phyloP scores from a whole-genome alignment of 768 basidiomycete genomes.

The Lactarius tabidus region DNA sequence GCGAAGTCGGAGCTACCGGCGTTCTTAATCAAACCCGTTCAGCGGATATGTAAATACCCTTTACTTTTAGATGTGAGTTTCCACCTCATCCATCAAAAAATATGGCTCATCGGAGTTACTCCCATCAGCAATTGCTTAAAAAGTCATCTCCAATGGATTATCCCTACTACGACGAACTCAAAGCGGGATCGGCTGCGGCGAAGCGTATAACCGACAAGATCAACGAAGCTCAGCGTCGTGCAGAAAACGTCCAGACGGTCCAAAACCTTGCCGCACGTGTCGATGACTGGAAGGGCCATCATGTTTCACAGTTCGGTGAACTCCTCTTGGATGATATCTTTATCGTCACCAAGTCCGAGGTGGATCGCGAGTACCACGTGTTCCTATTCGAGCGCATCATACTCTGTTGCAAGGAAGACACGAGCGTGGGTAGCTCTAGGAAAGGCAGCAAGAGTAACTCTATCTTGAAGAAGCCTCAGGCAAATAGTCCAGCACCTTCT shows the following conservation, averaged over 20 bases:
- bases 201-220: conserved; percentile 94
- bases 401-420: conserved; percentile 94
- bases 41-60: conserved; percentile 98
- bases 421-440: conserved; percentile 50
- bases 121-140: conserved; percentile 67
- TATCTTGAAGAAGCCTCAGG: conserved; percentile 78
- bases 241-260: conserved; percentile 89
- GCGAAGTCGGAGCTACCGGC: conserved; percentile 90
- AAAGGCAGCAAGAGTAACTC: conserved; percentile 83
- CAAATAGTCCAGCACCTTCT: conserved; percentile 45
- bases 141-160: conserved; percentile 60
- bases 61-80: conserved; percentile 79
- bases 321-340: conserved; percentile 94
- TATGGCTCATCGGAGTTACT: conserved; percentile 16
- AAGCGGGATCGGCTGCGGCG: conserved; percentile 76
- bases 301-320: conserved; percentile 89
- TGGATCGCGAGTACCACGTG: conserved; percentile 96
- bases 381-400: conserved; percentile 99
- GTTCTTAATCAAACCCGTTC: conserved; percentile 97
- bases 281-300: conserved; percentile 99
- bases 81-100: conserved; percentile 22
- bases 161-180: conserved; percentile 73
- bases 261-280: conserved; percentile 81
- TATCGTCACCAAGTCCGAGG: conserved; percentile 91
- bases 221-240: conserved; percentile 90